Conservation (phyloP, 805 yeast species). For the Candida golubevii region DNA sequence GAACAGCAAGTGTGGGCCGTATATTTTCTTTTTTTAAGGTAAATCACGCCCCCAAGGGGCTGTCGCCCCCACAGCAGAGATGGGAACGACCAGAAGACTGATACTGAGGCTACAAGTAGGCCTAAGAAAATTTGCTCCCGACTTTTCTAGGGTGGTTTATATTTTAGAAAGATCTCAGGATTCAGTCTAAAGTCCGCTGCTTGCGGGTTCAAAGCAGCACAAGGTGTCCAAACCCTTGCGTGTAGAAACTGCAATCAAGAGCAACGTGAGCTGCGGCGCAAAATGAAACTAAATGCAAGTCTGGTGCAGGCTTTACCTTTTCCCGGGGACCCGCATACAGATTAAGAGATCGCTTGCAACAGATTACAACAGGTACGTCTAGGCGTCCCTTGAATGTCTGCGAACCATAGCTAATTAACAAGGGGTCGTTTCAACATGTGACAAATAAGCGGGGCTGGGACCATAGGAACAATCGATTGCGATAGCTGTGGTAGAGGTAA, state of each 20-base stretch:
- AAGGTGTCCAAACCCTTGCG: constrained; percentile 9
- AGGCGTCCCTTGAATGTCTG: not conserved
- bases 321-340: too few species aligned
- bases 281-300: too few species aligned
- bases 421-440: not conserved
- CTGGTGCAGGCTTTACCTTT: too few species aligned
- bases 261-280: too few species aligned
- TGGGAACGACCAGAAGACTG: not conserved
- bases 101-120: too few species aligned
- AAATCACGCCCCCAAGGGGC: constrained; percentile 3
- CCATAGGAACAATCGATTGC: not conserved
- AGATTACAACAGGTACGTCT: too few species aligned
- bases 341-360: too few species aligned
- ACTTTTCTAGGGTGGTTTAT: too few species aligned
- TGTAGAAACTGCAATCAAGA: constrained; percentile 1
- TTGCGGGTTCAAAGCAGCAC: not conserved
- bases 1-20: constrained; percentile 4
- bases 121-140: too few species aligned
- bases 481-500: not conserved
- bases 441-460: not conserved
- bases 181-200: too few species aligned
- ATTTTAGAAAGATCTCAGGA: too few species aligned
- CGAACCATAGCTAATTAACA: not conserved
- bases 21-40: constrained; percentile 4
- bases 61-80: not conserved